Conservation (phyloP, 177 flowering plant species). For the Telopea speciosissima region DNA sequence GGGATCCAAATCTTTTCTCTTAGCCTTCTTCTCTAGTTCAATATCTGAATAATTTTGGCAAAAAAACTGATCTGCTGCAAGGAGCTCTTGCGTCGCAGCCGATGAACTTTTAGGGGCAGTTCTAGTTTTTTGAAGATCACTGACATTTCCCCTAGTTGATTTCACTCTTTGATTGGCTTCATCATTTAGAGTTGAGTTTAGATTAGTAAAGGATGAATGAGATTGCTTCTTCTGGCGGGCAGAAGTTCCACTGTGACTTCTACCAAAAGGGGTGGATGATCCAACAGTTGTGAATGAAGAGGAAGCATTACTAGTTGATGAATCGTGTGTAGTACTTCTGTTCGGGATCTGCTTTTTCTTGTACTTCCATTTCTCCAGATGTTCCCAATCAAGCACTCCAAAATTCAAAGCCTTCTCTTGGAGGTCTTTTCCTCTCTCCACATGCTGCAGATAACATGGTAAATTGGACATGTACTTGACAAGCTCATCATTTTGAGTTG, state of each 20-base stretch:
- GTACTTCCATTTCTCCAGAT: constrained; percentile 68
- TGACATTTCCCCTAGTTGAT: constrained; percentile 11
- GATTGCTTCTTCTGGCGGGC: constrained; percentile 9
- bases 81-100: constrained; percentile 15
- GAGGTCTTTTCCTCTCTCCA: constrained; percentile 38
- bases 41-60: constrained; percentile 13
- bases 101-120: constrained; percentile 11
- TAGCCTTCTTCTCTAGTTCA: constrained; percentile 11
- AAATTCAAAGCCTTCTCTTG: constrained; percentile 65
- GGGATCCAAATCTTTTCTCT: constrained; percentile 15
- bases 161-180: constrained; percentile 18
- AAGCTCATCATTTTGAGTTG: constrained; percentile 50
- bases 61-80: constrained; percentile 10
- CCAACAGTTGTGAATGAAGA: constrained; percentile 11
- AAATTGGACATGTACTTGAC: constrained; percentile 78
- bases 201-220: not conserved
- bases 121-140: constrained; percentile 19
- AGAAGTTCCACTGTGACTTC: constrained; percentile 5
- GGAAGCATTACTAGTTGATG: constrained; percentile 9
- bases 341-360: constrained; percentile 17
- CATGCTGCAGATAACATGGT: constrained; percentile 60
- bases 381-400: constrained; percentile 87
- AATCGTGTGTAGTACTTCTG: not conserved
- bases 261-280: constrained; percentile 8
- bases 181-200: constrained; percentile 11